Percentiles rank a stretch among this genome's conserved stretches.
Evolutionary conservation across 257 asterid genomes (phyloP).

Genomic region (Nicotiana benthamiana): DNA sequence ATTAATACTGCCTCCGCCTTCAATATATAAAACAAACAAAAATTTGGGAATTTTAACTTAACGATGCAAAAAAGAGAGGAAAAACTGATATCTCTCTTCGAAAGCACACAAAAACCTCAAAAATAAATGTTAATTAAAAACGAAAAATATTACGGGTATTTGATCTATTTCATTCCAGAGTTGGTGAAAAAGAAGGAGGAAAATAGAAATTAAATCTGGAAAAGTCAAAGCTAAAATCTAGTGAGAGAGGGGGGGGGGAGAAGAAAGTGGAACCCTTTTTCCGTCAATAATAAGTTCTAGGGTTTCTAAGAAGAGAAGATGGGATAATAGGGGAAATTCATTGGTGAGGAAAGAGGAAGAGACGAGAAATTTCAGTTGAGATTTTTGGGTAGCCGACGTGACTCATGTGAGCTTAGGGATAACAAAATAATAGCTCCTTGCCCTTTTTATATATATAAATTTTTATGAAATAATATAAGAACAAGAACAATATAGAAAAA

Average conservation of each 20-base stretch:
- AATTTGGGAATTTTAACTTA: slow-evolving; percentile 5
- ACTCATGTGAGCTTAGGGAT: not conserved
- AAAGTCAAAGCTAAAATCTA: slow-evolving; percentile 13
- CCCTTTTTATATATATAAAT: too few species aligned
- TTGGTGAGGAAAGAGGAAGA: not conserved
- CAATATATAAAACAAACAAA: slow-evolving; percentile 29
- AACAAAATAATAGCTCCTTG: not conserved
- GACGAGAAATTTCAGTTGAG: not conserved
- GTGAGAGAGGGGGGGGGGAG: not conserved
- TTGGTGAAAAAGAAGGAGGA: not conserved
- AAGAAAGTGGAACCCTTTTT: not conserved
- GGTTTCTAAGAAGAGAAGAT: slow-evolving; percentile 1
- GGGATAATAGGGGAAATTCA: slow-evolving; percentile 1
- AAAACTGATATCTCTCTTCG: not conserved
- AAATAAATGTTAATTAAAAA: not conserved
- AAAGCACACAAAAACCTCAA: slow-evolving; percentile 1
- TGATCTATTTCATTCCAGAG: not conserved
- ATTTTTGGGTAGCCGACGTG: not conserved
- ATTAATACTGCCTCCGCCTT: slow-evolving; percentile 42
- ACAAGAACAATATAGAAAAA: too few species aligned
- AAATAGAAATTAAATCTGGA: not conserved
- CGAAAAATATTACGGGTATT: not conserved
- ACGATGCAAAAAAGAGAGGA: not conserved
- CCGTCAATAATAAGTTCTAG: slow-evolving; percentile 1
- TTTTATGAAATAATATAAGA: too few species aligned